Percentiles rank a stretch among this genome's conserved stretches.
These are phyloP conservation scores for Caryopteris hybrid DNA, from an alignment of 305 asterid genomes.

Conservation along the genomic window DNA sequence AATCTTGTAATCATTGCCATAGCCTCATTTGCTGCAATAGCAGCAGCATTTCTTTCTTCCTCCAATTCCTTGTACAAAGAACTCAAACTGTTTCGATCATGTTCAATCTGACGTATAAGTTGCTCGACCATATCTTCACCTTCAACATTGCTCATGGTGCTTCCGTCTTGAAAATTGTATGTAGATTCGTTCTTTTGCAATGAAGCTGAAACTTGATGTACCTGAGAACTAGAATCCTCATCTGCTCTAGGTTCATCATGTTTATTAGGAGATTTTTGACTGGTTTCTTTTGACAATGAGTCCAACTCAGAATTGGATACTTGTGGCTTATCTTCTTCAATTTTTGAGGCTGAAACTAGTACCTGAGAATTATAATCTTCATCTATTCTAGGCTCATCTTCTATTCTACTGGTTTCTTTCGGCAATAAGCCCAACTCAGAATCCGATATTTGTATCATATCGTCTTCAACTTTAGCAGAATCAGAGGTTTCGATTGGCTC, in stretches of 20 bases:
- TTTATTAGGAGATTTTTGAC: conserved; percentile 18
- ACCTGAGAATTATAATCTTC: background rate
- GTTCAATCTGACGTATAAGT: conserved; percentile 52
- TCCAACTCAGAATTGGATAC: conserved; percentile 22
- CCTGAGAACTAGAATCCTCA: conserved; percentile 8
- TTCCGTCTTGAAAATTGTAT: conserved; percentile 34
- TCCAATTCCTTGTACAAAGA: conserved; percentile 66
- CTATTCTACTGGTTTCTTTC: conserved; percentile 6
- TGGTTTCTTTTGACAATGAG: conserved; percentile 12
- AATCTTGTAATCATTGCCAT: conserved; percentile 91
- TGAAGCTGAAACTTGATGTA: conserved; percentile 25
- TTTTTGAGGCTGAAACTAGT: background rate
- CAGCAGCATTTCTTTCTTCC: conserved; percentile 79
- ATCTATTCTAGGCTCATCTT: background rate
- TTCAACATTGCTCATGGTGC: conserved; percentile 35
- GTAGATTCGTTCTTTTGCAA: conserved; percentile 28
- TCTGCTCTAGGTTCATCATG: conserved; percentile 3
- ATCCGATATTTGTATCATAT: conserved; percentile 16
- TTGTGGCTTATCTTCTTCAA: conserved; percentile 26
- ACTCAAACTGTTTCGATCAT: conserved; percentile 38
- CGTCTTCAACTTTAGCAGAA: conserved; percentile 30
- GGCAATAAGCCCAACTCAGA: conserved; percentile 19
- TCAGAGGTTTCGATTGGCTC: conserved; percentile 21
- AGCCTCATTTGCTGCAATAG: conserved; percentile 71
- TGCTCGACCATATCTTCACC: conserved; percentile 46